Evolutionary conservation across 2,329 filamentous ascomycete species (phyloP), one percentile per base, ranked within the genome.

Genomic region (Emergomyces pasteurianus): DNA sequence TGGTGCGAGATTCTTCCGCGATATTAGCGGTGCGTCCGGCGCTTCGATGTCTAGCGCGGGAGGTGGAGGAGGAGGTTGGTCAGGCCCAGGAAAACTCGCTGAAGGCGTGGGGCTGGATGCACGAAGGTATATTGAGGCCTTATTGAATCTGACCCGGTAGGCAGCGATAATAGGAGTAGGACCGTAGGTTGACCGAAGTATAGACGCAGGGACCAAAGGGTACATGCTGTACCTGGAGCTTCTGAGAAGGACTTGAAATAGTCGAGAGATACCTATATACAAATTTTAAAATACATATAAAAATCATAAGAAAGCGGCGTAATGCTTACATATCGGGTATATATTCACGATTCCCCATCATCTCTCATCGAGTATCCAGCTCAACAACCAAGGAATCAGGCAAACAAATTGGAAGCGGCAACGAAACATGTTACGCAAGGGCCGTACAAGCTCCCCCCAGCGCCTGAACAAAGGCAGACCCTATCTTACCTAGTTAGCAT

Each of bases 61-160:
- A 58, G 59, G 63, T 65, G 65, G 68, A 54, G 74, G 69, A 62
- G 63, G 58, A 63, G 64, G 36, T 10, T 38, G 47, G 57, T 38
- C 31, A 4, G 69, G 67, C 7, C 69, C 74, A 0, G 73, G 67
- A 26, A 77, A 69, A 60, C 62, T 75, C 53, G 75, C 72, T 10
- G 77, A 79, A 63, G 77, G 77, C 8, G 65, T 79, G 46, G 77
- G 77, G 1, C 67, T 79, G 46, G 77, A 79, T 71, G 73, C 77
- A 23, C 72, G 73, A 62, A 73, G 71, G 61, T 79, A 79, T 71
- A 74, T 79, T 62, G 77, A 79, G 64, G 72, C 72, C 42, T 63
- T 79, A 64, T 67, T 79, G 49, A 74, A 70, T 62, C 69, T 79
- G 66, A 78, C 77, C 69, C 67, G 72, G 65, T 79, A 59, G 52